Base-by-base conservation (phyloP, 1,284 basidiomycete genomes). In the Sporisorium exsertum region DNA sequence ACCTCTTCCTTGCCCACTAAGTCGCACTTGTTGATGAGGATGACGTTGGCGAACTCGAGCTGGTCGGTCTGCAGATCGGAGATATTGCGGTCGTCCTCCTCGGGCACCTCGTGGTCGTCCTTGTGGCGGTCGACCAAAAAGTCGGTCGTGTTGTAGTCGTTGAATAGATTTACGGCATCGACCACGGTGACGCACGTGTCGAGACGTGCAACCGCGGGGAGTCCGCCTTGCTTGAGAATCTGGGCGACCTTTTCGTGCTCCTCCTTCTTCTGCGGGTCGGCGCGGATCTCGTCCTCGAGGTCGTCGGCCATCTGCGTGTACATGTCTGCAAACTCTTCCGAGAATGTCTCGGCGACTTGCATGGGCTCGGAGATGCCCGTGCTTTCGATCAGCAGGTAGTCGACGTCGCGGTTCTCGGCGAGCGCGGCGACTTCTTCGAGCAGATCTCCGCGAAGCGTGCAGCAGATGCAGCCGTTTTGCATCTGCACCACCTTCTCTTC, bases 391-490 rank as follows among this genome's bases (percentile, higher is more conserved):
- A 88, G 78, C 20, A 88, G 81, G 49, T 82, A 83, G 70, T 88
- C 87, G 59, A 87, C 86, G 12, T 75, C 65, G 6, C 79, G 78
- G 29, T 84, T 77, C 26, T 86, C 82, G 1, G 87, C 87, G 1
- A 88, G 77, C 6, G 76, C 75, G 0, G 87, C 87, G 15, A 88
- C 86, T 64, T 88, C 87, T 62, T 88, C 87, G n/a, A 88, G 80
- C 35, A 88, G 67, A 62, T 88, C 88, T 7, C 86, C 87, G 37
- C 88, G 86, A 2, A 88, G 82, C 0, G 87, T 88, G 72, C 87
- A 88, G 82, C 88, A 88, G 61, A 88, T 88, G 73, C 88, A 88
- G 0, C 87, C 86, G 75, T 83, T 88, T 73, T 87, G 86, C 85
- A 88, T 86, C 78, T 87, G 84, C 0, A 88, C 86, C 5, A 88